A percentile compares a stretch with the other conserved stretches of the same genome.
Evolutionary conservation across 2,329 filamentous ascomycete genomes (phyloP).

Genomic region (Pseudopyrenochaeta lycopersici): DNA sequence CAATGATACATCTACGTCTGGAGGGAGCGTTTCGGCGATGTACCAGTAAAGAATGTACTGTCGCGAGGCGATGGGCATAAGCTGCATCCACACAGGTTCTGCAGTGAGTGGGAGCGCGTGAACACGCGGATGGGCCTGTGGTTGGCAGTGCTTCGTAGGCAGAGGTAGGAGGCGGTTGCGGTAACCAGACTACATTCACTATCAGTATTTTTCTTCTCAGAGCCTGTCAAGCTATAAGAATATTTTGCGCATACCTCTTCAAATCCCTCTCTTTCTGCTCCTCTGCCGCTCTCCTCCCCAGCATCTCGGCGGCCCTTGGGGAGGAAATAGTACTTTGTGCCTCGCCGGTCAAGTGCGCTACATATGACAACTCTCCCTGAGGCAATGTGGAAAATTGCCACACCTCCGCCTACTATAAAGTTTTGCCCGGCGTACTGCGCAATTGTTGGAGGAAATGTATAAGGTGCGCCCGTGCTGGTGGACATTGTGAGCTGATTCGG

Average conservation of each 20-base stretch:
- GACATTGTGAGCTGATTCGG: slow-evolving; percentile 6
- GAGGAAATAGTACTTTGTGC: slow-evolving; percentile 55
- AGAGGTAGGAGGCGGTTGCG: slow-evolving; percentile 59
- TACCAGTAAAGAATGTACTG: slow-evolving; percentile 61
- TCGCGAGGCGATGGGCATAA: slow-evolving; percentile 48
- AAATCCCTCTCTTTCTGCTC: slow-evolving; percentile 60
- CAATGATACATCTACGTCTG: slow-evolving; percentile 40
- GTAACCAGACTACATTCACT: slow-evolving; percentile 53
- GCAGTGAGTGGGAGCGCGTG: slow-evolving; percentile 40
- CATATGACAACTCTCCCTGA: slow-evolving; percentile 58
- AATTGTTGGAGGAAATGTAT: slow-evolving; percentile 21
- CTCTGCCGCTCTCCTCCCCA: slow-evolving; percentile 53
- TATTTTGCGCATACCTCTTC: slow-evolving; percentile 53
- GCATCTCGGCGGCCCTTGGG: slow-evolving; percentile 60
- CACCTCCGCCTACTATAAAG: slow-evolving; percentile 49
- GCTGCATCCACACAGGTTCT: slow-evolving; percentile 58
- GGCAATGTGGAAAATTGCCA: slow-evolving; percentile 61
- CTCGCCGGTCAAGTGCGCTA: slow-evolving; percentile 50
- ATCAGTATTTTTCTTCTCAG: slow-evolving; percentile 3
- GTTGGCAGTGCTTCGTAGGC: slow-evolving; percentile 55
- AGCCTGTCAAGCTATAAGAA: no score
- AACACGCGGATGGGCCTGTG: slow-evolving; percentile 46
- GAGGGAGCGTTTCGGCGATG: slow-evolving; percentile 57
- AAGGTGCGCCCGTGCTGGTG: slow-evolving; percentile 6
- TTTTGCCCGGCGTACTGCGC: slow-evolving; percentile 41